A percentile compares a stretch with the other conserved stretches of the same genome.
Conservation (phyloP, 106 monocot species). For the Ottelia alismoides region DNA sequence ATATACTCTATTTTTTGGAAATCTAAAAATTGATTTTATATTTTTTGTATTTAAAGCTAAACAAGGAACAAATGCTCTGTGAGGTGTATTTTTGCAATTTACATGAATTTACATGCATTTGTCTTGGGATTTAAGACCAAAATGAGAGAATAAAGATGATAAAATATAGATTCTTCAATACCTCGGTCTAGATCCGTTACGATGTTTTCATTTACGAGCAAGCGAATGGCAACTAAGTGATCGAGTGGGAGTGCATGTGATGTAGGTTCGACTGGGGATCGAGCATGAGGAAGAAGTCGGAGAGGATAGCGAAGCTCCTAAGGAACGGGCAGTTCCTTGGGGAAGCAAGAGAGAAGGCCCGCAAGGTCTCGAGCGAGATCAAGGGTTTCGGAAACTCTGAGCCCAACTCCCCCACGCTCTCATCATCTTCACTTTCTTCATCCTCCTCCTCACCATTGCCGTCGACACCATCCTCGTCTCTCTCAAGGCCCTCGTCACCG, state of each 20-base stretch:
- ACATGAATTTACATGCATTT: too few species aligned
- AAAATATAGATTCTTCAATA: not conserved
- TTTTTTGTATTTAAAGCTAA: too few species aligned
- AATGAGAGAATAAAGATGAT: too few species aligned
- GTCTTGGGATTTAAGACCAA: too few species aligned
- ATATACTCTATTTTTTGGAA: too few species aligned
- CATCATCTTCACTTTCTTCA: not conserved
- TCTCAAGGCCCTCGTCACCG: not conserved
- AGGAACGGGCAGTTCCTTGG: not conserved
- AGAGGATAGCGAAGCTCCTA: slow-evolving; percentile 9
- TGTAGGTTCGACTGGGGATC: slow-evolving; percentile 12
- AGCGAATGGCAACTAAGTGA: too few species aligned
- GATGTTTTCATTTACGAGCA: too few species aligned
- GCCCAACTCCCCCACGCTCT: not conserved
- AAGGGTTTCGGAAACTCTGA: slow-evolving; percentile 9
- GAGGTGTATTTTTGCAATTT: too few species aligned
- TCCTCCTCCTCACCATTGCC: slow-evolving; percentile 4
- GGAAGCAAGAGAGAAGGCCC: slow-evolving; percentile 3
- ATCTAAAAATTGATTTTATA: too few species aligned
- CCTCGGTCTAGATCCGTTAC: too few species aligned
- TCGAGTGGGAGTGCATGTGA: too few species aligned
- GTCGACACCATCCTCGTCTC: not conserved
- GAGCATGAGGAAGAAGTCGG: slow-evolving; percentile 8
- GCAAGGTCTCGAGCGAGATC: slow-evolving; percentile 8
- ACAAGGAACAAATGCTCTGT: too few species aligned